Percentiles rank a stretch among this genome's conserved stretches.
phyloP scores from a whole-genome alignment of 495 filamentous ascomycete genomes.

The Xylaria grammica region DNA sequence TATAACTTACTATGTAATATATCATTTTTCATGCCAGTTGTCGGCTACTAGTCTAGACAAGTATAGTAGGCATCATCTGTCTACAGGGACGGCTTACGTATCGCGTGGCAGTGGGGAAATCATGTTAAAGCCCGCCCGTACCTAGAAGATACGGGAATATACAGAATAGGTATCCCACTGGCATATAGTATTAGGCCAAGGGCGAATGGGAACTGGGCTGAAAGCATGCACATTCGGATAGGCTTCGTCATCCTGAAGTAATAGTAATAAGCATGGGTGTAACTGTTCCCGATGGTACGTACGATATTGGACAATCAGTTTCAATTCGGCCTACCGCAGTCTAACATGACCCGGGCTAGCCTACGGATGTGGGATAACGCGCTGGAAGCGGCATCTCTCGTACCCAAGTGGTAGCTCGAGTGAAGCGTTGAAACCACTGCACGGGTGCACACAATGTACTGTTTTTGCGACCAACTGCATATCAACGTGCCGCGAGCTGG shows the following conservation, averaged over 20 bases:
- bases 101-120: constrained; percentile 19
- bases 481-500: background rate
- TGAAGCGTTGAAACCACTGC: constrained; percentile 1
- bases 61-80: no score
- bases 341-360: constrained; percentile 1
- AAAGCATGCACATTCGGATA: constrained; percentile 12
- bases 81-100: background rate
- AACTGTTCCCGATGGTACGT: constrained; percentile 16
- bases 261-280: constrained; percentile 11
- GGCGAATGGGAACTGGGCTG: constrained; percentile 3
- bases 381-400: constrained; percentile 1
- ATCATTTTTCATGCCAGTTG: background rate
- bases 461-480: constrained; percentile 24
- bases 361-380: background rate
- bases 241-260: constrained; percentile 15
- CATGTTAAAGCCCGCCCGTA: background rate
- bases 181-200: constrained; percentile 10
- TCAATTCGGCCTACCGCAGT: constrained; percentile 11
- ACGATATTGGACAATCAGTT: constrained; percentile 12
- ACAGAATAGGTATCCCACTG: background rate
- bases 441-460: background rate
- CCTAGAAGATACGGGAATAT: background rate
- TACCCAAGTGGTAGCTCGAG: constrained; percentile 8
- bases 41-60: no score
- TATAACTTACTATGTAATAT: background rate